Conservation (phyloP, 2,329 filamentous ascomycete species). For the Penicillium digitatum region DNA sequence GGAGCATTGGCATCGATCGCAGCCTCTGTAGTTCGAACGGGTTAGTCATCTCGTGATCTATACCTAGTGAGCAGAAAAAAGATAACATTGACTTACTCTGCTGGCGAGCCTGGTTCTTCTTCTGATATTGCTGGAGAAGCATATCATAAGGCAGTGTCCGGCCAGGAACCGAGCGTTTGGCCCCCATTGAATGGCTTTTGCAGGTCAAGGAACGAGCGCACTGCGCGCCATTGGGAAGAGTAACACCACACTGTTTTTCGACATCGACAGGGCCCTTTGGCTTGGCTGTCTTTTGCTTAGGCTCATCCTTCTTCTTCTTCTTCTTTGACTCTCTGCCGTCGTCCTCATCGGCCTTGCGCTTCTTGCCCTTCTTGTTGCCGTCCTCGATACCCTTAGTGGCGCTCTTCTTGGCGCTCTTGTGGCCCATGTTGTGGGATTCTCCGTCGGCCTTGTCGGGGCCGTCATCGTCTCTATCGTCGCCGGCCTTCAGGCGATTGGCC, state of each 20-base stretch:
- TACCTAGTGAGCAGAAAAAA: background rate
- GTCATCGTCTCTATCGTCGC: slow-evolving; percentile 46
- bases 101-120: slow-evolving; percentile 98
- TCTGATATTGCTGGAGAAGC: slow-evolving; percentile 81
- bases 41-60: slow-evolving; percentile 24
- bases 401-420: slow-evolving; percentile 65
- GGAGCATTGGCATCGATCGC: slow-evolving; percentile 92
- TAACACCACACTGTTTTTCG: slow-evolving; percentile 87
- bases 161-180: slow-evolving; percentile 82
- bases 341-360: slow-evolving; percentile 67
- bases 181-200: slow-evolving; percentile 93
- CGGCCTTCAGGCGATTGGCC: slow-evolving; percentile 57
- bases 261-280: slow-evolving; percentile 92
- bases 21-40: slow-evolving; percentile 60
- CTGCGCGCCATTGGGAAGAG: slow-evolving; percentile 76
- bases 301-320: slow-evolving; percentile 94
- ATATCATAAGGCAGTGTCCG: slow-evolving; percentile 88
- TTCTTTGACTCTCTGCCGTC: slow-evolving; percentile 76
- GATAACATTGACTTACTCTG: slow-evolving; percentile 62
- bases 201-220: slow-evolving; percentile 87
- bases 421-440: slow-evolving; percentile 49
- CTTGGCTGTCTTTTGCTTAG: slow-evolving; percentile 76
- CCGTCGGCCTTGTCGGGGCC: slow-evolving; percentile 40
- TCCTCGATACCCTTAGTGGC: slow-evolving; percentile 46
- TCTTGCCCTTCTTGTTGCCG: slow-evolving; percentile 65